Percentiles rank a stretch among this genome's conserved stretches.
Evolutionary conservation across 805 yeast species (phyloP).

Genomic region (Henningerozyma blattae): DNA sequence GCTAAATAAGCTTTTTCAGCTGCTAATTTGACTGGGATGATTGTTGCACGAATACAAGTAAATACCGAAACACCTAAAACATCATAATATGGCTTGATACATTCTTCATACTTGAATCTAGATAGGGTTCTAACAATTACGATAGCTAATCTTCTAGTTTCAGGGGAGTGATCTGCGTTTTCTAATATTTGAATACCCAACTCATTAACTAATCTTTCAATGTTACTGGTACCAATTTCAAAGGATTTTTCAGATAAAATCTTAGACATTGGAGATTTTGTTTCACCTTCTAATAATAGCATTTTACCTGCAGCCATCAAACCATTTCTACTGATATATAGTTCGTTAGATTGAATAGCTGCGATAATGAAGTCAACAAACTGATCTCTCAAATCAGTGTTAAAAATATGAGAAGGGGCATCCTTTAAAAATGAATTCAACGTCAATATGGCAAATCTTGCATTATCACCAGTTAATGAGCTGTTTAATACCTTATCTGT

Average conservation of each 20-base stretch:
- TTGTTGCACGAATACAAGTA: constrained; percentile 71
- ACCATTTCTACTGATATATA: constrained; percentile 62
- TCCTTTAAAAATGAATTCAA: constrained; percentile 72
- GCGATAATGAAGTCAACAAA: constrained; percentile 37
- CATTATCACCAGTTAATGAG: constrained; percentile 30
- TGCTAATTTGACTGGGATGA: constrained; percentile 85
- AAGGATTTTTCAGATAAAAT: constrained; percentile 23
- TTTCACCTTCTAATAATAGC: constrained; percentile 40
- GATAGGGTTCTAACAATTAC: constrained; percentile 68
- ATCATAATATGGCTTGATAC: constrained; percentile 43
- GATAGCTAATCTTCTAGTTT: constrained; percentile 68
- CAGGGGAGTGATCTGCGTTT: constrained; percentile 53
- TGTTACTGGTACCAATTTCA: constrained; percentile 31
- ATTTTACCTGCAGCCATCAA: constrained; percentile 74
- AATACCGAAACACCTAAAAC: constrained; percentile 62
- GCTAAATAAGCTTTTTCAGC: constrained; percentile 84
- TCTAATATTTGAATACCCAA: constrained; percentile 36
- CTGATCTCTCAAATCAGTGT: constrained; percentile 37
- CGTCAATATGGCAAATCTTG: constrained; percentile 57
- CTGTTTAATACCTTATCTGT: constrained; percentile 44
- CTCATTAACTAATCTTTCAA: constrained; percentile 34
- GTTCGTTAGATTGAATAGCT: constrained; percentile 29
- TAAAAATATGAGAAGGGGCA: constrained; percentile 54
- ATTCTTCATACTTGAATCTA: constrained; percentile 39
- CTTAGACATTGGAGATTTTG: constrained; percentile 24